phyloP scores from a whole-genome alignment of 1,139 yeast genomes.

The Yamadazyma oceani region DNA sequence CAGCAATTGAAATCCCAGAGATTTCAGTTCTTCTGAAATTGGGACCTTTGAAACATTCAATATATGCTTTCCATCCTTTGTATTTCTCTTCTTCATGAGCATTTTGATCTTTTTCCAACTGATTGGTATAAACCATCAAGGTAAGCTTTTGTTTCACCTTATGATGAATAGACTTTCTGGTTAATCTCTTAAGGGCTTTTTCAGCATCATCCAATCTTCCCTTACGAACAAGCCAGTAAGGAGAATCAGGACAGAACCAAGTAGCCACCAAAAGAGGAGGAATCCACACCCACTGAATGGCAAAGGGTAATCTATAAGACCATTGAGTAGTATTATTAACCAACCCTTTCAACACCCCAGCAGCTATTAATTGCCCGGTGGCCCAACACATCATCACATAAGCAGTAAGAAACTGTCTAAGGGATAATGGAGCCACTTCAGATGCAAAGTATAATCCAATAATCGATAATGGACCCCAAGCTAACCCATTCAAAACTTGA shows the following conservation, averaged over 20 bases:
- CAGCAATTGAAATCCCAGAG: conserved; percentile 18
- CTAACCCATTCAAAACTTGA: conserved; percentile 43
- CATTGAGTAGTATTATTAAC: conserved; percentile 20
- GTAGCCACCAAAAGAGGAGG: conserved; percentile 27
- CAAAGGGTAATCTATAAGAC: conserved; percentile 48
- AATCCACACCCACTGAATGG: conserved; percentile 36
- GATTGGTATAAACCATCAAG: conserved; percentile 12
- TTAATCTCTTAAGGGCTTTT: conserved; percentile 8
- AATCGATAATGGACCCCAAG: conserved; percentile 49
- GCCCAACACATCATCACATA: conserved; percentile 46
- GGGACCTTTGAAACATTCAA: conserved; percentile 21
- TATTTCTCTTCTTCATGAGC: conserved; percentile 5
- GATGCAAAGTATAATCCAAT: conserved; percentile 46
- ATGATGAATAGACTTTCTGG: conserved; percentile 7
- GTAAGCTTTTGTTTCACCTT: conserved; percentile 10
- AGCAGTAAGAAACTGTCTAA: conserved; percentile 43
- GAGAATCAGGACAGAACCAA: conserved; percentile 27
- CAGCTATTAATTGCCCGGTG: conserved; percentile 42
- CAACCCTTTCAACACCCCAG: conserved; percentile 39
- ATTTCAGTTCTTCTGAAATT: conserved; percentile 24
- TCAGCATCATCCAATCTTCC: conserved; percentile 12
- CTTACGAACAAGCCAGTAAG: conserved; percentile 12
- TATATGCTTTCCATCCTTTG: conserved; percentile 20
- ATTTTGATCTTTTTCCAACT: conserved; percentile 9
- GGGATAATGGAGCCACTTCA: conserved; percentile 45